Evolutionary conservation across 1,284 basidiomycete species (phyloP).

Genomic region (Lentinula novae-zelandiae): DNA sequence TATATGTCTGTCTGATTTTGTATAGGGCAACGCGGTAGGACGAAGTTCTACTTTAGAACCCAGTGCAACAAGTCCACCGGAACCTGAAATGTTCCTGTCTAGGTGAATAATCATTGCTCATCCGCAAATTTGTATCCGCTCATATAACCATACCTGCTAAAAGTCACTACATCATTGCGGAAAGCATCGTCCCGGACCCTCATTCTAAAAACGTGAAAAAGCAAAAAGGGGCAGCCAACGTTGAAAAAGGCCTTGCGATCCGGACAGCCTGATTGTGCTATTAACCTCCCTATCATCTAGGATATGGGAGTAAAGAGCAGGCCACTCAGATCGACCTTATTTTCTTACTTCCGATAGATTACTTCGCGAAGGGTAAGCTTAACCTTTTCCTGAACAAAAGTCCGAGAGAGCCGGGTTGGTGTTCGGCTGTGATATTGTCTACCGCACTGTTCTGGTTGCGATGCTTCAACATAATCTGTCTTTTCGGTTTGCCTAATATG

Average conservation of each 20-base stretch:
- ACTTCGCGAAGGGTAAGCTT: background rate
- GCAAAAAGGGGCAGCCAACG: background rate
- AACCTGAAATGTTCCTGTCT: too few species aligned
- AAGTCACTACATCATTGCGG: background rate
- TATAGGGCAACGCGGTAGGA: too few species aligned
- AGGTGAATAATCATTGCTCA: background rate
- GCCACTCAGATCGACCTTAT: background rate
- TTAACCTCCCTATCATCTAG: constrained; percentile 5
- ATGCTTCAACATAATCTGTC: too few species aligned
- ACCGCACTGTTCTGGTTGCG: background rate
- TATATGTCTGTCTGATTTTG: too few species aligned
- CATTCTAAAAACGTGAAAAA: background rate
- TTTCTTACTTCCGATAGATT: background rate
- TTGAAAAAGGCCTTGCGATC: background rate
- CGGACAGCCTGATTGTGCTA: too few species aligned
- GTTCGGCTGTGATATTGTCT: background rate
- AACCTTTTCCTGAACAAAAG: background rate
- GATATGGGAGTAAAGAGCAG: background rate
- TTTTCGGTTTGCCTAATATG: too few species aligned
- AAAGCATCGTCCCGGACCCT: background rate
- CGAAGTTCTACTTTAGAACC: too few species aligned
- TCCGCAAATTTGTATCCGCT: background rate
- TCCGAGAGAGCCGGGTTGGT: background rate
- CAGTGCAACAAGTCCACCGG: too few species aligned
- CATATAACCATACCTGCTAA: background rate